These are phyloP conservation scores for Schizosaccharomyces versatilis DNA, from an alignment of 1,139 yeast species.

Conservation along the genomic window DNA sequence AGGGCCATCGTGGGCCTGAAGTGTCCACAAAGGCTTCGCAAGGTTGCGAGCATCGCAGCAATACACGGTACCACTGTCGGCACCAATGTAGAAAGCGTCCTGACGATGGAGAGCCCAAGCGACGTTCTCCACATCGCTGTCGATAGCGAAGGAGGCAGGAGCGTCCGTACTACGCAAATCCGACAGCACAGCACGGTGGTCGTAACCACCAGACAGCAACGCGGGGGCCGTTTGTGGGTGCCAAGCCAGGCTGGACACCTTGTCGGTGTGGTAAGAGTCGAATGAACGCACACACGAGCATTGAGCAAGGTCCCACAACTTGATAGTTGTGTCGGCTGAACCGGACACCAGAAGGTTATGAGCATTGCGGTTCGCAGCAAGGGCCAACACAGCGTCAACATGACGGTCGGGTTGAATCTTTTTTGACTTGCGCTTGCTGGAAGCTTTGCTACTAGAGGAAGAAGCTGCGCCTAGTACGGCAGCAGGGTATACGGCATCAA, in stretches of 20 bases:
- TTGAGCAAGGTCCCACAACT: slow-evolving; percentile 73
- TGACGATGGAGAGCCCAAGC: slow-evolving; percentile 40
- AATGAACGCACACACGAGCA: slow-evolving; percentile 40
- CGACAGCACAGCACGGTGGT: slow-evolving; percentile 50
- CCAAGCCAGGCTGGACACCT: slow-evolving; percentile 79
- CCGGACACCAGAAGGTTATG: slow-evolving; percentile 79
- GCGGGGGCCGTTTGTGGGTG: slow-evolving; percentile 56
- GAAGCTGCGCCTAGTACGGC: slow-evolving; percentile 45
- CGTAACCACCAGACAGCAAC: slow-evolving; percentile 81
- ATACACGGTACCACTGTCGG: slow-evolving; percentile 76
- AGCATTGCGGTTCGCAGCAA: slow-evolving; percentile 61
- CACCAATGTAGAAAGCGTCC: slow-evolving; percentile 61
- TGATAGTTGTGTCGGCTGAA: slow-evolving; percentile 85
- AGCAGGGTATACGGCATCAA: slow-evolving; percentile 90
- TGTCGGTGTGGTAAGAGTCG: slow-evolving; percentile 37
- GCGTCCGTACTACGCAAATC: slow-evolving; percentile 59
- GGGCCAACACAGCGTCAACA: slow-evolving; percentile 77
- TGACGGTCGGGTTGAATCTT: slow-evolving; percentile 43
- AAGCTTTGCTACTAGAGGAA: slow-evolving; percentile 14
- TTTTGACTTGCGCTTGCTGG: slow-evolving; percentile 25
- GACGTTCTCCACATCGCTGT: slow-evolving; percentile 67
- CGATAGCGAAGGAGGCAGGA: slow-evolving; percentile 39
- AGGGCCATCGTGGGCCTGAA: slow-evolving; percentile 79
- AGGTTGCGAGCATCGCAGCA: slow-evolving; percentile 63
- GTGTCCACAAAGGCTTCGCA: slow-evolving; percentile 64